These are phyloP conservation scores for Cruciata laevipes DNA, from an alignment of 257 asterid species.

Conservation along the genomic window DNA sequence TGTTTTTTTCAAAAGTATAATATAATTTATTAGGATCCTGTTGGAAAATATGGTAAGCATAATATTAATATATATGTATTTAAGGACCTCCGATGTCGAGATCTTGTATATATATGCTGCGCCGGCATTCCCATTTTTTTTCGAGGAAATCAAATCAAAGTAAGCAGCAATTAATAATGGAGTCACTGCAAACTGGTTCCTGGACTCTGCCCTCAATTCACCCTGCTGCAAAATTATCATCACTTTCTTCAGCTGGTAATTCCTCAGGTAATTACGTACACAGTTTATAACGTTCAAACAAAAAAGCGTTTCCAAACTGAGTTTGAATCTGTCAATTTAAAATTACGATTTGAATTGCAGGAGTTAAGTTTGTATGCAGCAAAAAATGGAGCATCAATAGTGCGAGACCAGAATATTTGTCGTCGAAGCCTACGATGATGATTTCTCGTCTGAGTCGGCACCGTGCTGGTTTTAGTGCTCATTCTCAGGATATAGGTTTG, in stretches of 20 bases:
- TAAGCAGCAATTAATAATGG: constrained; percentile 28
- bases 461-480: constrained; percentile 18
- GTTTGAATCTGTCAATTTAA: no score
- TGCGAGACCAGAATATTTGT: constrained; percentile 15
- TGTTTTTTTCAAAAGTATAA: no score
- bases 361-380: constrained; percentile 31
- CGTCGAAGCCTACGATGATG: constrained; percentile 20
- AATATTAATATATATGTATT: no score
- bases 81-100: no score
- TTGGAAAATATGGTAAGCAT: no score
- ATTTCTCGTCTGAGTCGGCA: constrained; percentile 22
- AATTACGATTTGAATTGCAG: constrained; percentile 15
- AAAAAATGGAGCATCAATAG: constrained; percentile 37
- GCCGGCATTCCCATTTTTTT: no score
- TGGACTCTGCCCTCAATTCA: constrained; percentile 20
- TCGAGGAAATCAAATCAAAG: no score
- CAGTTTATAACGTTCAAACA: no score
- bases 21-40: no score
- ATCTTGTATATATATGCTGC: no score
- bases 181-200: constrained; percentile 42
- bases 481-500: constrained; percentile 39
- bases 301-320: no score
- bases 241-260: constrained; percentile 36
- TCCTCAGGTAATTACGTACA: no score
- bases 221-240: constrained; percentile 17